These are phyloP conservation scores for Rhizophagus prolifer DNA, from an alignment of 192 early-diverging fungal genomes.

Conservation along the genomic window DNA sequence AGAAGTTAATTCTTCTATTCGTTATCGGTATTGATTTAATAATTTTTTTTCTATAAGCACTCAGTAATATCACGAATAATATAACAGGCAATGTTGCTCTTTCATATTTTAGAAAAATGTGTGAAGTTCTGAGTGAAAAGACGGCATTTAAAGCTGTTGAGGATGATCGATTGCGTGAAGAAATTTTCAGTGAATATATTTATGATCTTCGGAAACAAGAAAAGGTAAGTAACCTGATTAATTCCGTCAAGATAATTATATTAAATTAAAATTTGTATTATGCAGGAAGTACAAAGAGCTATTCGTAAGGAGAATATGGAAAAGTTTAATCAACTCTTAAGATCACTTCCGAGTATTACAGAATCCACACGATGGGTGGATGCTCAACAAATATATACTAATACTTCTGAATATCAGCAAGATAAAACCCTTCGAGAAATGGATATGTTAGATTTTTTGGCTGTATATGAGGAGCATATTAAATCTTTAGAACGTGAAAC, in stretches of 20 bases:
- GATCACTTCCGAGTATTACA: slow-evolving; percentile 58
- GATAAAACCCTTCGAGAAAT: slow-evolving; percentile 59
- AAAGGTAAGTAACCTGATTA: slow-evolving; percentile 44
- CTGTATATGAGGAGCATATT: slow-evolving; percentile 79
- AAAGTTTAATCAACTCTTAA: slow-evolving; percentile 55
- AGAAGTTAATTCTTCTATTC: slow-evolving; percentile 54
- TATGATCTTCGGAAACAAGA: slow-evolving; percentile 64
- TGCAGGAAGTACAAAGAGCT: slow-evolving; percentile 56
- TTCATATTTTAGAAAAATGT: slow-evolving; percentile 15
- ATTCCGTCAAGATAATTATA: neutral
- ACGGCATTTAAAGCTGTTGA: slow-evolving; percentile 62
- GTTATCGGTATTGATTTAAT: slow-evolving; percentile 36
- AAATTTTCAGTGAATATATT: slow-evolving; percentile 73
- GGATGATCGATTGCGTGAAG: slow-evolving; percentile 58
- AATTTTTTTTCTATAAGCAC: too few relatives aligned
- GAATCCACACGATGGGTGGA: slow-evolving; percentile 57
- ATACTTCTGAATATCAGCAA: slow-evolving; percentile 51
- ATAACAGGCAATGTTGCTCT: neutral
- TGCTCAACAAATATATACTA: slow-evolving; percentile 50
- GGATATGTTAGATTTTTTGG: slow-evolving; percentile 79
- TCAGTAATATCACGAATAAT: neutral
- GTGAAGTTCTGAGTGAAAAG: slow-evolving; percentile 59
- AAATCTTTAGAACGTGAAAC: slow-evolving; percentile 61
- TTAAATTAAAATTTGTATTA: neutral
- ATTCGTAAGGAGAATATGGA: slow-evolving; percentile 62